phyloP scores from a whole-genome alignment of 495 filamentous ascomycete genomes.

The Extremus antarcticus region DNA sequence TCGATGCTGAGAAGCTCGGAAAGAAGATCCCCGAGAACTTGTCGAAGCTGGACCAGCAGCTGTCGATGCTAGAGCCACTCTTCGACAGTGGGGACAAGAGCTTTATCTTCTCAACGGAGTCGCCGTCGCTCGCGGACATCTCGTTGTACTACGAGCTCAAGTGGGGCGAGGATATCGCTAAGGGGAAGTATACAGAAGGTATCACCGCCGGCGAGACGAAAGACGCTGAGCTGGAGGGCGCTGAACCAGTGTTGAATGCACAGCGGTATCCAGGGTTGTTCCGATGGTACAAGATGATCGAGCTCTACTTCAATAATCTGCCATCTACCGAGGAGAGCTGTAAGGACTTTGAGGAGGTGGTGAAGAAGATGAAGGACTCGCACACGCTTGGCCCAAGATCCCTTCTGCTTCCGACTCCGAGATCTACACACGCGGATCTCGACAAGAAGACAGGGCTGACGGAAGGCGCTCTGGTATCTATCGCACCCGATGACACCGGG shows the following conservation, averaged over 20 bases:
- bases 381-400: conserved; percentile 6
- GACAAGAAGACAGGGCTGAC: conserved; percentile 22
- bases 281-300: conserved; percentile 20
- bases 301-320: conserved; percentile 16
- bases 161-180: conserved; percentile 27
- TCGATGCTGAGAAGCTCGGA: conserved; percentile 26
- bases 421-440: conserved; percentile 11
- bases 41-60: conserved; percentile 25
- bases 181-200: conserved; percentile 20
- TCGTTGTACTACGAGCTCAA: conserved; percentile 24
- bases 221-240: conserved; percentile 16
- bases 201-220: conserved; percentile 24
- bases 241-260: conserved; percentile 22
- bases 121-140: conserved; percentile 24
- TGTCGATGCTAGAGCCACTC: conserved; percentile 25
- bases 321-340: conserved; percentile 16
- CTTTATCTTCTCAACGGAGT: conserved; percentile 22
- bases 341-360: conserved; percentile 1
- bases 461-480: conserved; percentile 18
- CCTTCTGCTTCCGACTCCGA: conserved; percentile 21
- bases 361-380: conserved; percentile 12
- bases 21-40: conserved; percentile 24
- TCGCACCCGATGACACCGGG: conserved; percentile 31
- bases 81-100: conserved; percentile 11
- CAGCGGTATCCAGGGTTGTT: conserved; percentile 23